phyloP scores from a whole-genome alignment of 2,329 filamentous ascomycete genomes.

The Microthyrium microscopicum region DNA sequence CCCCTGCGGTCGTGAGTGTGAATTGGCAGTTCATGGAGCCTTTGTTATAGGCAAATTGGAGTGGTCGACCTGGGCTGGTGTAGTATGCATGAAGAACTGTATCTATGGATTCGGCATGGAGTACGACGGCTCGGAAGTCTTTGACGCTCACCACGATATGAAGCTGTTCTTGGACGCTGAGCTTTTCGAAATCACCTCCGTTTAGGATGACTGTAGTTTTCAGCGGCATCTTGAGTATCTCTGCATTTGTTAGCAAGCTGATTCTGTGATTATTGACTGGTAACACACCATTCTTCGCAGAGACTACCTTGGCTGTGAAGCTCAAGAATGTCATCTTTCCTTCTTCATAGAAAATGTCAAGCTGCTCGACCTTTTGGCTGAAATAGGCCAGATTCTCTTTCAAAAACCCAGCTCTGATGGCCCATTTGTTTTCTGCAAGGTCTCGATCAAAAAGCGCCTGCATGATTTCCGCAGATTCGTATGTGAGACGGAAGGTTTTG shows the following conservation, averaged over 20 bases:
- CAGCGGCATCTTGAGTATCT: conserved; percentile 62
- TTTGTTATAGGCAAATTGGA: conserved; percentile 54
- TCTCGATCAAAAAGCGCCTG: conserved; percentile 58
- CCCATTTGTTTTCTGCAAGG: conserved; percentile 53
- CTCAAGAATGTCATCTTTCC: conserved; percentile 59
- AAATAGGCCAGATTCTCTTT: conserved; percentile 68
- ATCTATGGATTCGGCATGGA: conserved; percentile 54
- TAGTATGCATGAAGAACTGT: conserved; percentile 52
- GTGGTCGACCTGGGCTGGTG: conserved; percentile 52
- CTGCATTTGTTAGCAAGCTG: conserved; percentile 22
- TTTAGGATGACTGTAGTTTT: conserved; percentile 67
- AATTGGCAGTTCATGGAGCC: conserved; percentile 59
- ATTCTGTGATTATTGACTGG: neutral
- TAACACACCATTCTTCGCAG: conserved; percentile 37
- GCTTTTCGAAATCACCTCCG: conserved; percentile 59
- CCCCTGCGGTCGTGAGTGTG: conserved; percentile 67
- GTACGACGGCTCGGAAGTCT: conserved; percentile 64
- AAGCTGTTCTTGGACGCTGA: conserved; percentile 55
- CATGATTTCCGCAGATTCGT: conserved; percentile 56
- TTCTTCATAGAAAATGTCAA: conserved; percentile 60
- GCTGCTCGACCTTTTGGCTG: conserved; percentile 61
- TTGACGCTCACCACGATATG: conserved; percentile 71
- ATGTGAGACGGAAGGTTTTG: conserved; percentile 61
- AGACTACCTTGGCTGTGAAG: conserved; percentile 63
- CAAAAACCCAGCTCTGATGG: conserved; percentile 52